Evolutionary conservation across 306 rosid genomes (phyloP), one percentile per base, ranked within the genome.

Genomic region (Begonia peltatifolia): DNA sequence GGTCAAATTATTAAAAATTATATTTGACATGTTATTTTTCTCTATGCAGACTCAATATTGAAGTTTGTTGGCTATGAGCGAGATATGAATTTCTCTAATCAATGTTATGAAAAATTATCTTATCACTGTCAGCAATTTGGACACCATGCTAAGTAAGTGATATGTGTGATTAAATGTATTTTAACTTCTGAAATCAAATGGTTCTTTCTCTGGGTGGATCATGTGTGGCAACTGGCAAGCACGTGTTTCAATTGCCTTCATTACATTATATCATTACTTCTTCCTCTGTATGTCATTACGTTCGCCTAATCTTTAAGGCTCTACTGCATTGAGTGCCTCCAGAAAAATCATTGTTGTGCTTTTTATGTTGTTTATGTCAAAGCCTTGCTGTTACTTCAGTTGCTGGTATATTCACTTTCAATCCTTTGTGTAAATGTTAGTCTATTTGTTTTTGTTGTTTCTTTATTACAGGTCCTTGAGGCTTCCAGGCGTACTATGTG

Each of bases 71-170:
- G 94, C 48, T 68, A 60, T 56, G 70, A 35, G 66, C 74, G 62
- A 10, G 58, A 46, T 56, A 11, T 60, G 62, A 58, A 52, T 58
- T 56, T 22, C 51, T 58, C 74, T 38, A 20, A 65, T 42, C 35
- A 58, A 65, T 73, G 73, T 47, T 71, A 69, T 76, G 69, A 59
- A 56, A 83, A 74, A 66, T 60, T 85, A 53, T 76, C 73, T 52
- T 65, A 76, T 62, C 94, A 90, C 61, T 79, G 78, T 71, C 80
- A 58, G 57, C 76, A 71, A 55, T 82, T 82, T 72, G 93, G 87
- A 42, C 61, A 58, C 63, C 68, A 76, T 63, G 82, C 68, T 52
- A 71, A 76, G 97, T 89, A 61, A 78, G 61, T 66, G 55, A 30
- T 30, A 30, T 6, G 38, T 30, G 38, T 30, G 9, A 30, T 30